Base-by-base conservation (phyloP, 192 early-diverging fungal species). In the Linnemannia elongata region DNA sequence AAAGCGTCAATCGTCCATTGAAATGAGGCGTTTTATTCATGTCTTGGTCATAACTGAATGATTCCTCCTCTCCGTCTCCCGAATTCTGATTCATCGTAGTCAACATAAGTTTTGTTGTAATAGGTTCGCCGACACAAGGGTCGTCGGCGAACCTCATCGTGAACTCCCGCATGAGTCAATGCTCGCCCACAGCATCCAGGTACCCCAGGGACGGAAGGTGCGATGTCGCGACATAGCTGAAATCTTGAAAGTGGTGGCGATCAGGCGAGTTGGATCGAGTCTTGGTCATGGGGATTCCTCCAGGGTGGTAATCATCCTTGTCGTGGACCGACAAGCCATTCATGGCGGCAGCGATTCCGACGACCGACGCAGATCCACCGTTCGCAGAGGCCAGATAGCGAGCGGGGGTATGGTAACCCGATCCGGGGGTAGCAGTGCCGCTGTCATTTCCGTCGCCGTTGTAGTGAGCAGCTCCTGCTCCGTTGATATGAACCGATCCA, bases 231-330 rank as follows among this genome's bases (percentile, higher is more conserved):
- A 87, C 75, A 38, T 87, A 87, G 63, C 79, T 81, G 45, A 87
- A 87, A 38, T 87, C 85, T n/a, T 81, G 85, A 76, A 87, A 87
- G 63, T 87, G 79, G 33, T 87, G 85, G 45, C 78, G 85, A 24
- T 87, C 85, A 8, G 85, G 85, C 49, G 85, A 87, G 76, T 80
- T 87, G 24, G 85, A 87, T 30, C 85, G 85, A 2, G 85, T 87
- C 76, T 87, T 87, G 76, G 73, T 68, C 85, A 87, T 87, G 4
- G 85, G 85, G 44, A 87, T 87, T n/a, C 85, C 85, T 38, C 39
- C 72, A 1, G 72, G 63, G 44, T 86, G 79, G 35, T 81, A 54
- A 44, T 78, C 76, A 30, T 73, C 76, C 24, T 52, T 52, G n/a
- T 4, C 77, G 33, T 27, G 20, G 10, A 6, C 38, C 72, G 70